A percentile compares a stretch with the other conserved stretches of the same genome.
Evolutionary conservation across 1,284 basidiomycete species (phyloP).

Genomic region (Cutaneotrichosporon spelunceum): DNA sequence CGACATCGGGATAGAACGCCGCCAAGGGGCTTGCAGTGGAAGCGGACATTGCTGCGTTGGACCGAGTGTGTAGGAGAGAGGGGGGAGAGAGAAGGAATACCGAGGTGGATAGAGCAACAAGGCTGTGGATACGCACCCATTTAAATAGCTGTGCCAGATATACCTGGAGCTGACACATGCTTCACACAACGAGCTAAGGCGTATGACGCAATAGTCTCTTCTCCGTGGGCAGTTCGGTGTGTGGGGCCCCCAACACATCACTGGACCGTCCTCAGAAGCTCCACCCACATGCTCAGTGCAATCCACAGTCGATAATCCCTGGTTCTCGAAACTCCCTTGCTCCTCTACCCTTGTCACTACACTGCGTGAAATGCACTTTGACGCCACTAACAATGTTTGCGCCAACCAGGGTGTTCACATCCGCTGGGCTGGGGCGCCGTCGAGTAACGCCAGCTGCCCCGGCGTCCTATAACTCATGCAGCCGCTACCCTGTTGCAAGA

Average conservation of each 20-base stretch:
- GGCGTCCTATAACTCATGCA: background rate
- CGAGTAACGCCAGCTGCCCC: background rate
- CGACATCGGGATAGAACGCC: conserved; percentile 2
- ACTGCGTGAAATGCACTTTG: background rate
- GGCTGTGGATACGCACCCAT: too few species aligned
- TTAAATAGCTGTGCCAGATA: too few species aligned
- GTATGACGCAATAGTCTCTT: background rate
- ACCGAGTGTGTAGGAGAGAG: background rate
- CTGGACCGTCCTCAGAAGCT: too few species aligned
- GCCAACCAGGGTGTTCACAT: background rate
- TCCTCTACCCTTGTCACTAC: too few species aligned
- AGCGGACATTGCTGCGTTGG: background rate
- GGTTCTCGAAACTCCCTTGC: too few species aligned
- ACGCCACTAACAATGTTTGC: background rate
- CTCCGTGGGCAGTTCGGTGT: background rate
- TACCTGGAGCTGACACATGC: background rate
- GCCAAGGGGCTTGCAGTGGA: background rate
- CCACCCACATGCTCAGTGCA: too few species aligned
- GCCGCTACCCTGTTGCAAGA: background rate
- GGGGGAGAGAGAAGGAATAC: too few species aligned
- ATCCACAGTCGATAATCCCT: too few species aligned
- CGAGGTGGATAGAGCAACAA: background rate
- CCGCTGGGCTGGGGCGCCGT: background rate
- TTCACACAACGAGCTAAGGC: too few species aligned
- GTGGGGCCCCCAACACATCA: too few species aligned